These are phyloP conservation scores for Schizochytrium sp. DNA, from an alignment of 108 stramenopile genomes.

Conservation along the genomic window DNA sequence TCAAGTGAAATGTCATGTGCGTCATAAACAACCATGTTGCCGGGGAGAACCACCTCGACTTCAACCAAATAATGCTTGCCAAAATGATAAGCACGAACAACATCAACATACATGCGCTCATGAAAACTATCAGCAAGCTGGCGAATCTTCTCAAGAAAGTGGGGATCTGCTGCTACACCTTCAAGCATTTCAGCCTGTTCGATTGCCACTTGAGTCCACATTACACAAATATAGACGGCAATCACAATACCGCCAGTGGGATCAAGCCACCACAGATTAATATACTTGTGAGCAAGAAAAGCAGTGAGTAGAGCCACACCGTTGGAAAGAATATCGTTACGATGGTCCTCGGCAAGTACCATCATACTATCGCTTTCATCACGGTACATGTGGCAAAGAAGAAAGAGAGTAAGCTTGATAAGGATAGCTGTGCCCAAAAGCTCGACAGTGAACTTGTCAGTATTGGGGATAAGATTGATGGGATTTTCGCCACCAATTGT, in stretches of 20 bases:
- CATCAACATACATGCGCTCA: slow-evolving; percentile 84
- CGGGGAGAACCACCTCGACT: slow-evolving; percentile 89
- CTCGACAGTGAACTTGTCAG: slow-evolving; percentile 26
- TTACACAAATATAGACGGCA: slow-evolving; percentile 88
- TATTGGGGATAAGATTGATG: slow-evolving; percentile 65
- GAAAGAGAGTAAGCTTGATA: slow-evolving; percentile 81
- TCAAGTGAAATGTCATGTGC: slow-evolving; percentile 94
- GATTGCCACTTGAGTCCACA: slow-evolving; percentile 88
- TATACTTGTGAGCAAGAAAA: slow-evolving; percentile 76
- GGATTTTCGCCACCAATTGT: slow-evolving; percentile 67
- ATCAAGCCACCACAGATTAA: slow-evolving; percentile 84
- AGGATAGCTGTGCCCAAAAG: slow-evolving; percentile 77
- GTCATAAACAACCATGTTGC: slow-evolving; percentile 82
- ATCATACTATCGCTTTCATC: slow-evolving; percentile 21
- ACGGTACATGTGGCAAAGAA: slow-evolving; percentile 72
- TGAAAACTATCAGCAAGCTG: slow-evolving; percentile 85
- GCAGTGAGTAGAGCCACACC: slow-evolving; percentile 86
- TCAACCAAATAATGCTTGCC: slow-evolving; percentile 93
- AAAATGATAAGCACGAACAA: slow-evolving; percentile 91
- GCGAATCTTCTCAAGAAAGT: slow-evolving; percentile 86
- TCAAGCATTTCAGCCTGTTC: slow-evolving; percentile 92
- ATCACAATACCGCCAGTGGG: slow-evolving; percentile 90
- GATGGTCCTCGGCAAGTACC: slow-evolving; percentile 88
- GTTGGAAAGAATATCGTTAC: slow-evolving; percentile 90
- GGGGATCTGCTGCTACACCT: slow-evolving; percentile 86